Evolutionary conservation across 139 green algal species (phyloP), one percentile per base, ranked within the genome.

Genomic region (Raphidocelis subcapitata): DNA sequence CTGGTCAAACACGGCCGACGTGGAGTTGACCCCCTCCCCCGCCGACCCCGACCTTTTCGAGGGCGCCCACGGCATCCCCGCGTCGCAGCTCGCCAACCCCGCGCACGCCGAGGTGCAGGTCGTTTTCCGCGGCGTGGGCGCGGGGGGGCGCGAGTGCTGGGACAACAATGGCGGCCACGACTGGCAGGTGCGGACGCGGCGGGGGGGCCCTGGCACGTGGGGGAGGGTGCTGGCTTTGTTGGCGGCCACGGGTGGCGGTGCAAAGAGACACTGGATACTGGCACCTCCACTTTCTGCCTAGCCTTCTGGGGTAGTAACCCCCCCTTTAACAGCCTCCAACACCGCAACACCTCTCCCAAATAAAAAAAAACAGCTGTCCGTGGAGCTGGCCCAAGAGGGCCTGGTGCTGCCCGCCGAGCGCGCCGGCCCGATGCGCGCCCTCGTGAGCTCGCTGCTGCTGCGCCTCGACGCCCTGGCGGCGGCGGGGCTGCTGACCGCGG

Each of bases 121-220:
- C 51, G 72, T 67, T 8, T 78, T 78, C 72, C 65, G 66, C 62
- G 72, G 63, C 23, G 41, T 49, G 41, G 61, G 71, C 61, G 36
- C 62, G 8, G 26, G 68, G 26, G 51, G 72, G 5, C 51, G 57
- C 49, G 26, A 54, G 36, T 29, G 52, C 31, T 81, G 68, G 73
- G 81, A 86, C 65, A 86, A 86, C 69, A 86, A 86, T 26, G 68
- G 65, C 15, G 77, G 77, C 37, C 31, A 52, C 56, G 82, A 86
- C 64, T 86, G 76, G 75, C 62, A 60, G 16, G 63, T 77, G 49
- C 12, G 69, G 26, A 20, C 8, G 8, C 41, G 41, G 8, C 41
- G 8, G 41, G 41, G 41, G 41, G 41, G 8, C 41, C 62, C 18
- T 29, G 8, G 23, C 36, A 24, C 21, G 35, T 35, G 12, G 23